These are phyloP conservation scores for Crucibulum cyathiforme DNA, from an alignment of 1,284 basidiomycete genomes.

Conservation along the genomic window DNA sequence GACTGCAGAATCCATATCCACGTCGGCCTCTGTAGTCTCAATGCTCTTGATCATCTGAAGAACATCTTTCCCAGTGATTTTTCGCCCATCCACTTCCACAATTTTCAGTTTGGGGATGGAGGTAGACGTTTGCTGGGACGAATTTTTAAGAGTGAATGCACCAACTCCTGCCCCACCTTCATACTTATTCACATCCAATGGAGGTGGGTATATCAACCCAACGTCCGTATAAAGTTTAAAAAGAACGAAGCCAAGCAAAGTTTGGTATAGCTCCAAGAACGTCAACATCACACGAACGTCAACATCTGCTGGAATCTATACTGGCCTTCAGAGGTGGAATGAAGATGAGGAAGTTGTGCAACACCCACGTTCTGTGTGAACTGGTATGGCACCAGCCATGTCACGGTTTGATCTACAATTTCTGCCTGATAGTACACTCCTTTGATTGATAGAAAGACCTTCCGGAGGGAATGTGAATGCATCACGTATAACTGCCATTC, in stretches of 20 bases:
- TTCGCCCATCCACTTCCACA: slow-evolving; percentile 61
- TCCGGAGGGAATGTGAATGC: slow-evolving; percentile 85
- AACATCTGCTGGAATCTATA: slow-evolving; percentile 90
- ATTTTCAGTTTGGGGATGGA: slow-evolving; percentile 43
- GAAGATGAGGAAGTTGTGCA: slow-evolving; percentile 1
- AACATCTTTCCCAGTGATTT: slow-evolving; percentile 72
- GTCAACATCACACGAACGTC: slow-evolving; percentile 99
- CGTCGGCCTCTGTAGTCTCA: slow-evolving; percentile 43
- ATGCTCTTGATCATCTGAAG: slow-evolving; percentile 77
- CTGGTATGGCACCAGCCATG: slow-evolving; percentile 98
- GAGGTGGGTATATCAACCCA: slow-evolving; percentile 94
- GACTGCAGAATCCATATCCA: slow-evolving; percentile 45
- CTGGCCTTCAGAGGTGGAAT: slow-evolving; percentile 11
- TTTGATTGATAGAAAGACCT: slow-evolving; percentile 97
- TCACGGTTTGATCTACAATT: slow-evolving; percentile 90
- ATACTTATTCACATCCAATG: slow-evolving; percentile 85
- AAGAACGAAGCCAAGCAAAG: slow-evolving; percentile 92
- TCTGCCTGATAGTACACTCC: slow-evolving; percentile 99
- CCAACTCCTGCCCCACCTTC: slow-evolving; percentile 90
- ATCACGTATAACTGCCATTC: slow-evolving; percentile 98
- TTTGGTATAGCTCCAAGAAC: slow-evolving; percentile 98
- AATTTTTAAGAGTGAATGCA: slow-evolving; percentile 83
- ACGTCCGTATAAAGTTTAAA: slow-evolving; percentile 98
- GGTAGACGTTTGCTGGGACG: slow-evolving; percentile 39
- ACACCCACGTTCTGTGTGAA: slow-evolving; percentile 90